Base-by-base conservation (phyloP, 257 asterid species). In the Gardenia jasminoides region DNA sequence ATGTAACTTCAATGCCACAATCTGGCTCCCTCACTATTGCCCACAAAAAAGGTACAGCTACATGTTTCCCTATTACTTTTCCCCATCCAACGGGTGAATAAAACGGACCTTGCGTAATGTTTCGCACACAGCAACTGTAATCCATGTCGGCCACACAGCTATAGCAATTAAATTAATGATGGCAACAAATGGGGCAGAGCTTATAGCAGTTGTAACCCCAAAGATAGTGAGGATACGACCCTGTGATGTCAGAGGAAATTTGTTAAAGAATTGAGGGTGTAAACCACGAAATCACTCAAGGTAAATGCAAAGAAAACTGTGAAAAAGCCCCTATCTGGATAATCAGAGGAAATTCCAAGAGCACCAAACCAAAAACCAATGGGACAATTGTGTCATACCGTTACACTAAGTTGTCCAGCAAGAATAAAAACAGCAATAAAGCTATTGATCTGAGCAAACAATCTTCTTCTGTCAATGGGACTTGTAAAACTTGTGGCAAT, bases 121-220 rank as follows among this genome's bases (percentile, higher is more conserved):
- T 83, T 96, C 98, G 46, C 94, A 91, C 77, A 93, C 70, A 73
- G 97, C 97, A 81, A 95, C 97, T 19, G 91, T 87, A 79, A 93
- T 82, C 99, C 99, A 95, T 54, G 97, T 86, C n/a, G 99, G 99
- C 96, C 97, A 92, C 64, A 93, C 85, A 58, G 96, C 93, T 83
- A 96, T 85, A 76, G 92, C 97, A 84, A 91, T 88, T 79, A 93
- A 90, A 87, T 96, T 96, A 74, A 86, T 31, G 83, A 92, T 89
- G 79, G 88, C 94, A 84, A 96, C 91, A 78, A 88, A 83, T 30
- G 99, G 99, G 50, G 97, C 82, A 70, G 95, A 80, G 82, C 97
- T 91, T 80, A 93, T 89, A 66, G 97, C 99, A 76, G 76, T 74
- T 61, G 99, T 90, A 75, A 95, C 94, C 83, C 99, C 99, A 75